A percentile compares a stretch with the other conserved stretches of the same genome.
Conservation (phyloP, 345 rosid species). For the Hibiscus tridactylites region DNA sequence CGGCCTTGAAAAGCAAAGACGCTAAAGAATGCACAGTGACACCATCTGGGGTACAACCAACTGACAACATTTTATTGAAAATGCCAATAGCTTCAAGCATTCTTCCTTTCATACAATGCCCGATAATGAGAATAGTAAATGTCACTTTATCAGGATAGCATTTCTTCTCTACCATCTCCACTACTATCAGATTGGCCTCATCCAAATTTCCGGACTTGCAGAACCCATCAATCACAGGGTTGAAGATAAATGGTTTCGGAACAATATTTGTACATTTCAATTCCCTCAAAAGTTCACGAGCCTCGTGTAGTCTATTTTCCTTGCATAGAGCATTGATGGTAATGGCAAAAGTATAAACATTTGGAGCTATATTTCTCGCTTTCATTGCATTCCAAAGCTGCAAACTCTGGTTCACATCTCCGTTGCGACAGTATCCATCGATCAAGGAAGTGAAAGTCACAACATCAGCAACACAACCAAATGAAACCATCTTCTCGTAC, state of each 20-base stretch:
- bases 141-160: slow-evolving; percentile 86
- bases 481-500: slow-evolving; percentile 42
- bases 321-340: slow-evolving; percentile 68
- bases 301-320: slow-evolving; percentile 63
- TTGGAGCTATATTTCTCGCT: slow-evolving; percentile 46
- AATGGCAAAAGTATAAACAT: slow-evolving; percentile 58
- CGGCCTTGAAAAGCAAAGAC: slow-evolving; percentile 80
- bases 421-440: no score
- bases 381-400: slow-evolving; percentile 50
- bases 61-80: slow-evolving; percentile 59
- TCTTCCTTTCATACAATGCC: slow-evolving; percentile 91
- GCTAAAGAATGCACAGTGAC: slow-evolving; percentile 52
- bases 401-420: no score
- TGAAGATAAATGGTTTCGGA: slow-evolving; percentile 68
- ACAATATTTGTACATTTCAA: slow-evolving; percentile 36
- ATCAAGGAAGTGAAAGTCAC: slow-evolving; percentile 56
- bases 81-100: slow-evolving; percentile 65
- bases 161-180: slow-evolving; percentile 66
- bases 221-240: slow-evolving; percentile 87
- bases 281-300: slow-evolving; percentile 53
- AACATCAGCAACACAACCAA: slow-evolving; percentile 57
- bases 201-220: slow-evolving; percentile 88
- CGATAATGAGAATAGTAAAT: slow-evolving; percentile 82
- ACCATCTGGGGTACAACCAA: slow-evolving; percentile 73
- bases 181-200: slow-evolving; percentile 61